A percentile compares a stretch with the other conserved stretches of the same genome.
Evolutionary conservation across 306 rosid genomes (phyloP).

Genomic region (Acacia melanoxylon): DNA sequence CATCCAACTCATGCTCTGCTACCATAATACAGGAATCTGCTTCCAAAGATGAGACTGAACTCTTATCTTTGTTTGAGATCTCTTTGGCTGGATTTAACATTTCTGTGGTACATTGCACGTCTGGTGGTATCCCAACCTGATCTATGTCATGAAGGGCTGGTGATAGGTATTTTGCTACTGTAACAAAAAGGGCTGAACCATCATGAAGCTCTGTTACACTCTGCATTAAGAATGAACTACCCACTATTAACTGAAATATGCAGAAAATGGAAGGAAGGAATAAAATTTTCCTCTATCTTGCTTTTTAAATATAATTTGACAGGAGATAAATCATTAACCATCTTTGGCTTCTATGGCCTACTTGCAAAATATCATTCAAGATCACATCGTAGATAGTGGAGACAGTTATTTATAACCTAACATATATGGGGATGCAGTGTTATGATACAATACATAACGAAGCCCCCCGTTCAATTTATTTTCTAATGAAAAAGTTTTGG

Average conservation of each 20-base stretch:
- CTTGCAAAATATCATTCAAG: neutral
- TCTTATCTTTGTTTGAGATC: conserved; percentile 42
- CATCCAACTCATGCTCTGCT: conserved; percentile 88
- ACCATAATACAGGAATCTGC: conserved; percentile 90
- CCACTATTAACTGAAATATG: conserved; percentile 1
- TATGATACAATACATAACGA: neutral
- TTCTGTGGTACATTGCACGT: conserved; percentile 91
- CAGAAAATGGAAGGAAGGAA: neutral
- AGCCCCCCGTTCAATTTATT: conserved; percentile 13
- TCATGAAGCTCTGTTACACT: conserved; percentile 93
- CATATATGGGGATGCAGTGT: neutral
- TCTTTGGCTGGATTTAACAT: conserved; percentile 61
- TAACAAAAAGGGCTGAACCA: conserved; percentile 90
- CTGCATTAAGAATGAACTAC: conserved; percentile 43
- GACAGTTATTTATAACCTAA: neutral
- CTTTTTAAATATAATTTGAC: neutral
- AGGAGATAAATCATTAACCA: conserved; percentile 5
- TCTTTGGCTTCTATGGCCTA: neutral
- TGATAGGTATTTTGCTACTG: conserved; percentile 90
- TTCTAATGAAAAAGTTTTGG: neutral
- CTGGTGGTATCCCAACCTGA: conserved; percentile 89
- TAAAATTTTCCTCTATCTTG: neutral
- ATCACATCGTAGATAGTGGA: neutral
- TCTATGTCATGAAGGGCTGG: conserved; percentile 94
- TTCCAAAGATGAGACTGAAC: conserved; percentile 64